Evolutionary conservation across 495 filamentous ascomycete genomes (phyloP).

Genomic region (Penicillium angulare): DNA sequence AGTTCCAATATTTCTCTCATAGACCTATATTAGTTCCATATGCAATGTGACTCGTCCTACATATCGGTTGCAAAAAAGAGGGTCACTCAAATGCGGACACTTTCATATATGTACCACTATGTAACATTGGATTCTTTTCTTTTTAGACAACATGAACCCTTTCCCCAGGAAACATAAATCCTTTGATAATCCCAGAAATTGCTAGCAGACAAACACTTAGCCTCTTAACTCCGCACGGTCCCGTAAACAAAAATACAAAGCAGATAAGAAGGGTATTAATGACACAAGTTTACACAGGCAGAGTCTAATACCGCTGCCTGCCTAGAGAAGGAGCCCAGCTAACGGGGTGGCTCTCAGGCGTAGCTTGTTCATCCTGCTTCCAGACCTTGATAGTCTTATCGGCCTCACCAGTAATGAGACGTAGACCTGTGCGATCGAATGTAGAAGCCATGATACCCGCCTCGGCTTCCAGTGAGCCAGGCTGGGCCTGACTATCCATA

Average conservation of each 20-base stretch:
- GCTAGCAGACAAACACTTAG: constrained; percentile 10
- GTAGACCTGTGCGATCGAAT: constrained; percentile 83
- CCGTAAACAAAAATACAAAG: constrained; percentile 17
- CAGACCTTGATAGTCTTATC: constrained; percentile 99
- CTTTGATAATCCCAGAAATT: constrained; percentile 5
- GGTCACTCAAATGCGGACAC: too few relatives aligned
- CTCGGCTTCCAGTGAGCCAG: constrained; percentile 91
- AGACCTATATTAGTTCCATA: too few relatives aligned
- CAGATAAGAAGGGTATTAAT: constrained; percentile 23
- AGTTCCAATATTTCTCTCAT: too few relatives aligned
- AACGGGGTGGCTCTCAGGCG: constrained; percentile 85
- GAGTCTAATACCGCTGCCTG: constrained; percentile 62
- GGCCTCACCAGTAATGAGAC: constrained; percentile 90
- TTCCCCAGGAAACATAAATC: constrained; percentile 6
- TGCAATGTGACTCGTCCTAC: too few relatives aligned
- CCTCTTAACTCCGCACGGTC: constrained; percentile 34
- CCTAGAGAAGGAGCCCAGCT: constrained; percentile 89
- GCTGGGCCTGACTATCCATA: constrained; percentile 87
- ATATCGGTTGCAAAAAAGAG: too few relatives aligned
- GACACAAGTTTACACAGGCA: neutral
- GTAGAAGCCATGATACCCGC: constrained; percentile 89
- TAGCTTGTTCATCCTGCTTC: constrained; percentile 87
- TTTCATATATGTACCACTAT: too few relatives aligned
- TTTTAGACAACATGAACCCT: neutral
- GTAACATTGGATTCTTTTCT: too few relatives aligned